Evolutionary conservation across 176 grass and related monocot genomes (phyloP), one percentile per base, ranked within the genome.

Genomic region (Phoenix roebelenii): DNA sequence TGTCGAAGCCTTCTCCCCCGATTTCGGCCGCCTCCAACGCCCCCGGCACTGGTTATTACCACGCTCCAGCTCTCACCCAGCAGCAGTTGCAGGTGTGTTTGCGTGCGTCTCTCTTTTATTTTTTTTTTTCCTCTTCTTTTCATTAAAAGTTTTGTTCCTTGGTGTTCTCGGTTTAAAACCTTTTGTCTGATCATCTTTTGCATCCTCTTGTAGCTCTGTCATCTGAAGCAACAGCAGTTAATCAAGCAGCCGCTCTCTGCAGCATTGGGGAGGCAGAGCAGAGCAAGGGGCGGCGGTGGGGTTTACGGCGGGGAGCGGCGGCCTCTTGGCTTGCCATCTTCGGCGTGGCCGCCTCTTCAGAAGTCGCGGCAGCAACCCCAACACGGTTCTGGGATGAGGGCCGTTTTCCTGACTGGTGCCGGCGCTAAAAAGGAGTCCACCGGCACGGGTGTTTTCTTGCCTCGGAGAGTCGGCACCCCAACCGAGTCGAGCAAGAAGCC

Each of bases 391-490:
- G 81, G 76, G 48, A 85, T 92, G 87, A 74, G 84, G 3, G 84
- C 84, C 0, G 74, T 98, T 5, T 92, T 98, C 51, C 88, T 92
- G 5, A 30, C 76, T 7, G 77, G 63, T 3, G 44, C 76, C 0
- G 82, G 71, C 1, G 59, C 50, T 58, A 85, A 80, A 68, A 72
- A 74, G 50, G 94, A 92, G 66, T 89, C 88, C 2, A 76, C 70
- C 12, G 94, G 94, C n/a, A 98, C 94, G 1, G 94, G 88, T 0
- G 88, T 98, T 0, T 98, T 93, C 68, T 75, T 98, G 0, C 94
- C 94, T 0, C 74, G 94, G 10, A 61, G 76, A 0, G 76, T 76
- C 25, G 88, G 82, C 16, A 9, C 52, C 0, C 74, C 73, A 0
- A 28, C 63, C 0, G 88, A 85, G 23, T 50, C 73, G 25, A 73